Evolutionary conservation across 2,329 filamentous ascomycete species (phyloP).

Genomic region (Chrysosphaeria jannelii): DNA sequence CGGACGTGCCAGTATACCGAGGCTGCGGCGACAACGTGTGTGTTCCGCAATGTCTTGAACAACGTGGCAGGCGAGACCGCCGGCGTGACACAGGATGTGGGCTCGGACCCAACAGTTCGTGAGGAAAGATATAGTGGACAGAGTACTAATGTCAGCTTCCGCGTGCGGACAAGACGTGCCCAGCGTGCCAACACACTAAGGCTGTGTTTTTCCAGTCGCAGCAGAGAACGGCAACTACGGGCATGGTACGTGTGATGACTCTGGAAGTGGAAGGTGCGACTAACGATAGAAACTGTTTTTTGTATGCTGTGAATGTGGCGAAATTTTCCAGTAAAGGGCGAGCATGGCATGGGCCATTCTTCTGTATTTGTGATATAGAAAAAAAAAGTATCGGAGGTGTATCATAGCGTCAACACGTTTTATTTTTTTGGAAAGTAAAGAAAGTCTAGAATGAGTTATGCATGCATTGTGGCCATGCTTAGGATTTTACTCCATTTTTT

Average conservation of each 20-base stretch:
- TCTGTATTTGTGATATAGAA: not conserved
- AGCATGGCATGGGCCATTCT: not conserved
- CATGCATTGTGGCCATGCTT: conserved; percentile 56
- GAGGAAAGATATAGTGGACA: no score
- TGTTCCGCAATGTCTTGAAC: conserved; percentile 84
- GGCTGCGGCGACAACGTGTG: conserved; percentile 60
- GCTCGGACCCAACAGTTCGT: conserved; percentile 96
- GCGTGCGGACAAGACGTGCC: conserved; percentile 61
- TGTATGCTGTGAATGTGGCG: conserved; percentile 79
- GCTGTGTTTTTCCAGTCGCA: conserved; percentile 98
- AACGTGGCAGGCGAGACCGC: conserved; percentile 82
- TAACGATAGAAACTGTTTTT: conserved; percentile 84
- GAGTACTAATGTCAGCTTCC: conserved; percentile 47
- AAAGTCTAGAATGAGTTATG: no score
- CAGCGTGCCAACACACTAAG: conserved; percentile 58
- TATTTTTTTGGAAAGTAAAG: not conserved
- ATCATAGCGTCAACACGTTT: no score
- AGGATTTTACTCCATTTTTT: conserved; percentile 98
- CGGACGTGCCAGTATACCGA: conserved; percentile 84
- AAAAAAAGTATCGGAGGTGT: not conserved
- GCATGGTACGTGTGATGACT: conserved; percentile 86
- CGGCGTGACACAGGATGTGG: conserved; percentile 90
- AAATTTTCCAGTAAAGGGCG: conserved; percentile 52
- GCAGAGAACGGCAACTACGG: conserved; percentile 83
- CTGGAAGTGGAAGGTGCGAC: not conserved